Evolutionary conservation across 2,329 filamentous ascomycete species (phyloP).

Genomic region (Clonostachys rosea): DNA sequence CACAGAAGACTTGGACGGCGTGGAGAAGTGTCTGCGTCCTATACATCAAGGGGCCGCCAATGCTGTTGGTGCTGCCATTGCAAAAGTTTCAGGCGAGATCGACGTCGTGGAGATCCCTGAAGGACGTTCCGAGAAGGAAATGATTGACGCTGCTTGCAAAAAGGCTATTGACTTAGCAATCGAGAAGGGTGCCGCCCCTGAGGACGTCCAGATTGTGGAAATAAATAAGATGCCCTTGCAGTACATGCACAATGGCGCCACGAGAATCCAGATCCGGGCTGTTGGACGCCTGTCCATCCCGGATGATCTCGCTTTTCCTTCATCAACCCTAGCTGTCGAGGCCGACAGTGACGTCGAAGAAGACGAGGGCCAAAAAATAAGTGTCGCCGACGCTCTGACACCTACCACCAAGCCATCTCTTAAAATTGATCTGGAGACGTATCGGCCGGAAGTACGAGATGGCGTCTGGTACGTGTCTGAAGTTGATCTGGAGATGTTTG

Average conservation of each 20-base stretch:
- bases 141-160: conserved; percentile 31
- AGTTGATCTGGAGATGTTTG: no score
- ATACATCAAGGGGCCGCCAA: conserved; percentile 52
- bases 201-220: conserved; percentile 35
- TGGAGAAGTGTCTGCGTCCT: conserved; percentile 43
- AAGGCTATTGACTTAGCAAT: conserved; percentile 21
- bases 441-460: no score
- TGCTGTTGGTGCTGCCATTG: conserved; percentile 56
- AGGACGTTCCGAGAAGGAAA: conserved; percentile 24
- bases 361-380: no score
- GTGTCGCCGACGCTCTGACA: no score
- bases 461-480: no score
- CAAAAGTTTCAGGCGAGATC: conserved; percentile 46
- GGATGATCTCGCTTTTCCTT: no score
- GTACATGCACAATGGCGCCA: neutral
- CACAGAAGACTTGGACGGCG: conserved; percentile 39
- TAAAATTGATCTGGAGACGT: no score
- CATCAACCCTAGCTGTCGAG: no score
- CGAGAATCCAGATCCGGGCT: neutral
- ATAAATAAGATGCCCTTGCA: conserved; percentile 28
- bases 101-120: conserved; percentile 45
- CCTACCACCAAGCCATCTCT: no score
- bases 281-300: neutral
- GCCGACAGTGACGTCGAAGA: no score
- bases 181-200: conserved; percentile 18